A percentile compares a stretch with the other conserved stretches of the same genome.
Evolutionary conservation across 768 basidiomycete species (phyloP).

Genomic region (Hygrocybe punicea): DNA sequence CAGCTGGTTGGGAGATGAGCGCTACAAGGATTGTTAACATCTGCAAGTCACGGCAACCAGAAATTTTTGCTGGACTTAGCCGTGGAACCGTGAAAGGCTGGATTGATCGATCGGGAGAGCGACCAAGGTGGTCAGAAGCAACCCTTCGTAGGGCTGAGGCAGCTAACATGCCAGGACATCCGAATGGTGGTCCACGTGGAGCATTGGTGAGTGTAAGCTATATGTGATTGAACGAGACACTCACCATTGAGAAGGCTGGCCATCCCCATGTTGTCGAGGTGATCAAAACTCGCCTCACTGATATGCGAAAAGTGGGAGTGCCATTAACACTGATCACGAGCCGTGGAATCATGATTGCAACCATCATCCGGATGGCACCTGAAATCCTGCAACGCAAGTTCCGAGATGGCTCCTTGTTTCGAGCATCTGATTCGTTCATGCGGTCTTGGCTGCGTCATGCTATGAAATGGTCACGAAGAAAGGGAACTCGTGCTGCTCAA

Average conservation of each 20-base stretch:
- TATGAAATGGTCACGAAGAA: background rate
- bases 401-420: slow-evolving; percentile 26
- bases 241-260: background rate
- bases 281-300: too few species aligned
- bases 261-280: background rate
- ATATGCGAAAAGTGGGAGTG: slow-evolving; percentile 4
- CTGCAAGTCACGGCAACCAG: slow-evolving; percentile 13
- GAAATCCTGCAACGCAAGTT: slow-evolving; percentile 24
- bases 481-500: background rate
- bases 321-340: slow-evolving; percentile 14
- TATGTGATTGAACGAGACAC: background rate
- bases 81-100: slow-evolving; percentile 21
- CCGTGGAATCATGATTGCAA: slow-evolving; percentile 30
- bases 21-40: slow-evolving; percentile 14
- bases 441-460: slow-evolving; percentile 14
- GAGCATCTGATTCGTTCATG: slow-evolving; percentile 10
- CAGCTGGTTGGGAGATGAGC: slow-evolving; percentile 15
- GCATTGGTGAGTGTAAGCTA: background rate
- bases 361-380: slow-evolving; percentile 20
- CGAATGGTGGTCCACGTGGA: background rate
- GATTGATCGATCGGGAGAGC: slow-evolving; percentile 20
- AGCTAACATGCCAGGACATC: background rate
- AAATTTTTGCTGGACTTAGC: slow-evolving; percentile 15
- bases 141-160: background rate
- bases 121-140: slow-evolving; percentile 17